Conservation (phyloP, 1,139 yeast genomes). For the Suhomyces maxii region DNA sequence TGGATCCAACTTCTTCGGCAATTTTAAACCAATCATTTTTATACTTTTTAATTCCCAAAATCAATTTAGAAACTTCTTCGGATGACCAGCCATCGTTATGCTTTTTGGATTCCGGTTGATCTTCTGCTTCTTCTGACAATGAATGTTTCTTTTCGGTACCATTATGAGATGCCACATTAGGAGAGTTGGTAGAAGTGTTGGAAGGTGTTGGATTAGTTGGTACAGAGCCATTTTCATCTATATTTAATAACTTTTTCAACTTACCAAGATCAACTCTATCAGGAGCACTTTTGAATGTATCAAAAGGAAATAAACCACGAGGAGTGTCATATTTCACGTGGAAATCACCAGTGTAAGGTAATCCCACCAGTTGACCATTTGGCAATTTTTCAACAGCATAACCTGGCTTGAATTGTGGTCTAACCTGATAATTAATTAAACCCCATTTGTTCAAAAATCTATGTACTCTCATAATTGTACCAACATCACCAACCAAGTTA, state of each 20-base stretch:
- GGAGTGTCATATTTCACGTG: slow-evolving; percentile 84
- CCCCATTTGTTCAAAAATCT: slow-evolving; percentile 96
- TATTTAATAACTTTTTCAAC: slow-evolving; percentile 50
- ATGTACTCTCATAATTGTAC: slow-evolving; percentile 87
- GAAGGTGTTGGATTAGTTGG: slow-evolving; percentile 2
- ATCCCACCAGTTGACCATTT: slow-evolving; percentile 45
- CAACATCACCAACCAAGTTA: slow-evolving; percentile 94
- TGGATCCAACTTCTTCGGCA: slow-evolving; percentile 59
- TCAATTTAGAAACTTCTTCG: slow-evolving; percentile 56
- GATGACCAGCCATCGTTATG: slow-evolving; percentile 64
- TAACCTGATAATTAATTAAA: slow-evolving; percentile 87
- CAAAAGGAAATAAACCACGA: slow-evolving; percentile 91
- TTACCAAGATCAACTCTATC: slow-evolving; percentile 56
- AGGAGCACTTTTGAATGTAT: slow-evolving; percentile 63
- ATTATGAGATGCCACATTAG: slow-evolving; percentile 1
- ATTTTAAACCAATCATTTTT: slow-evolving; percentile 76
- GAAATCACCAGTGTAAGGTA: slow-evolving; percentile 69
- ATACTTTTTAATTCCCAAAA: slow-evolving; percentile 60
- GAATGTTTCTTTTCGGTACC: slow-evolving; percentile 10
- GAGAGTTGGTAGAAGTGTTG: not conserved
- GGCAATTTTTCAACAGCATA: slow-evolving; percentile 60
- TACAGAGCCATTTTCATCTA: slow-evolving; percentile 7
- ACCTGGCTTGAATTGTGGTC: slow-evolving; percentile 66
- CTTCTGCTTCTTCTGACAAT: slow-evolving; percentile 11
- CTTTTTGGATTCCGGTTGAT: slow-evolving; percentile 30